phyloP scores from a whole-genome alignment of 192 early-diverging fungal species.

The Backusella parvicylindrica region DNA sequence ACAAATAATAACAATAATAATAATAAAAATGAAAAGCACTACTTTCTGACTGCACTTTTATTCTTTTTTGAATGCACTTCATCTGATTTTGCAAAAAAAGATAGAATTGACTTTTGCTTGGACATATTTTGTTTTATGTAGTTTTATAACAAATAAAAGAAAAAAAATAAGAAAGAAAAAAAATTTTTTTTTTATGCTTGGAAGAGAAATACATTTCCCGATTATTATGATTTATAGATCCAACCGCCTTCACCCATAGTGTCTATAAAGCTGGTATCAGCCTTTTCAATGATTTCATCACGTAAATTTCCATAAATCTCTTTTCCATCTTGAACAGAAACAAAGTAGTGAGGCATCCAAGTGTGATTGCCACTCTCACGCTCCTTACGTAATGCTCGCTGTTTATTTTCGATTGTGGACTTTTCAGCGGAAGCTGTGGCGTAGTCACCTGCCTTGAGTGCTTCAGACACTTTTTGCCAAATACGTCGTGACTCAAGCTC shows the following conservation, averaged over 20 bases:
- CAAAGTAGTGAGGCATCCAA: constrained; percentile 53
- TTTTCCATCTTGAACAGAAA: constrained; percentile 37
- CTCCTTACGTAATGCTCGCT: constrained; percentile 59
- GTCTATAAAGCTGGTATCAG: constrained; percentile 32
- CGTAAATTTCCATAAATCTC: constrained; percentile 26
- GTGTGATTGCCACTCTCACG: constrained; percentile 50
- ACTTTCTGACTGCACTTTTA: background rate
- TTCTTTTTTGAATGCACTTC: background rate
- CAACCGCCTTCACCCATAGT: constrained; percentile 29
- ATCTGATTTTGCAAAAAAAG: background rate
- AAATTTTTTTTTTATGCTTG: background rate
- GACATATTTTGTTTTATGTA: background rate
- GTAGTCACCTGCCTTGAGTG: constrained; percentile 65
- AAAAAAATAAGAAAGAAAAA: background rate
- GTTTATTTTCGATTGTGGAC: constrained; percentile 63
- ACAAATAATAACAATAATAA: background rate
- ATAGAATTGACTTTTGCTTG: background rate
- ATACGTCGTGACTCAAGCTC: constrained; percentile 65
- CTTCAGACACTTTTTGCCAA: constrained; percentile 67
- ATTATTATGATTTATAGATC: background rate
- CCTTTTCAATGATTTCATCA: constrained; percentile 24
- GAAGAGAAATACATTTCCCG: background rate
- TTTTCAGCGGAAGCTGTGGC: constrained; percentile 65
- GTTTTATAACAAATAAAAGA: background rate
- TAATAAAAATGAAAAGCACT: background rate